Percentiles rank a stretch among this genome's conserved stretches.
Conservation (phyloP, 768 basidiomycete genomes). For the Terana coerulea region DNA sequence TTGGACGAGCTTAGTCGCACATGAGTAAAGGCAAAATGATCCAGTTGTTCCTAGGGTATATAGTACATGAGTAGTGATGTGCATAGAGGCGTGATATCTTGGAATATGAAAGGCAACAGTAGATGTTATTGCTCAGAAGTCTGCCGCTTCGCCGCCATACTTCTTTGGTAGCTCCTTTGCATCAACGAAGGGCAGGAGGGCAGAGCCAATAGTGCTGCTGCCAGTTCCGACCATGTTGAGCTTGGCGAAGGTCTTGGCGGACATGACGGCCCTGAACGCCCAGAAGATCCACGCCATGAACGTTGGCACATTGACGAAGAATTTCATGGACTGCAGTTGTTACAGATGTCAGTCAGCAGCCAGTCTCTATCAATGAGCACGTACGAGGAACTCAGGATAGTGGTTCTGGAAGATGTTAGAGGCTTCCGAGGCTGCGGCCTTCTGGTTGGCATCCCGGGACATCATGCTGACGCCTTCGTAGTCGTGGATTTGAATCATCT, state of each 20-base stretch:
- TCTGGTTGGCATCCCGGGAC: conserved; percentile 69
- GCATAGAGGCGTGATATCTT: too few species aligned
- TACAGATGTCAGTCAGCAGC: background rate
- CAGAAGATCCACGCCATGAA: conserved; percentile 82
- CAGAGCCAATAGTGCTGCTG: conserved; percentile 51
- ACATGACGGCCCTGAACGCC: conserved; percentile 71
- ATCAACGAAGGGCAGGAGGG: conserved; percentile 55
- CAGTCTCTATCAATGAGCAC: too few species aligned
- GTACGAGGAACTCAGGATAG: conserved; percentile 76
- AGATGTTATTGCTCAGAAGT: conserved; percentile 28
- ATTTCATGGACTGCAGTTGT: conserved; percentile 70
- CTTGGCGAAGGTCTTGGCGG: conserved; percentile 73
- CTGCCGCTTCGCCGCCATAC: conserved; percentile 67
- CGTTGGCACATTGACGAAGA: conserved; percentile 79
- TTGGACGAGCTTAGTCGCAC: too few species aligned
- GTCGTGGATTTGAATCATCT: conserved; percentile 75
- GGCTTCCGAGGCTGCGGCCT: conserved; percentile 72
- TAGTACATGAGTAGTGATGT: too few species aligned
- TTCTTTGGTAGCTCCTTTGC: conserved; percentile 55
- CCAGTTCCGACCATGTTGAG: conserved; percentile 75
- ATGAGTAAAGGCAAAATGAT: too few species aligned
- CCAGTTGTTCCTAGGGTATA: too few species aligned
- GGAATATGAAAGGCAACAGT: too few species aligned
- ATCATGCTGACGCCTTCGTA: conserved; percentile 71
- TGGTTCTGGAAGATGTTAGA: conserved; percentile 70